Evolutionary conservation across 345 rosid species (phyloP).

Genomic region (Brassica rapa): DNA sequence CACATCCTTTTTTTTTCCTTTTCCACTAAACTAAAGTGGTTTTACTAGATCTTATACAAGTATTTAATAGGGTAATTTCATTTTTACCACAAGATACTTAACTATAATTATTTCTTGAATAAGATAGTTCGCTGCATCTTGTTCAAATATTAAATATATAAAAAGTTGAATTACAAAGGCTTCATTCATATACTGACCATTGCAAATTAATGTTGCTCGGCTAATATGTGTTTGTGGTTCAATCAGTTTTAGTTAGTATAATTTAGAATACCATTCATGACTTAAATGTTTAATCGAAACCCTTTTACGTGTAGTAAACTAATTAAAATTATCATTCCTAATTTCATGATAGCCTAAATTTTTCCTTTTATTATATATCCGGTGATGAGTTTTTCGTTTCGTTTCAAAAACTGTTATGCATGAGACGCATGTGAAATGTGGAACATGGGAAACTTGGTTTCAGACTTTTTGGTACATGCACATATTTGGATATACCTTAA

Average conservation of each 20-base stretch:
- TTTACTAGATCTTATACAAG: neutral
- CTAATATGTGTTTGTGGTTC: neutral
- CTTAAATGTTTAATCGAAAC: neutral
- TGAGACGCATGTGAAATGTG: constrained; percentile 15
- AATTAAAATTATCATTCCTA: neutral
- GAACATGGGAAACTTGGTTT: constrained; percentile 23
- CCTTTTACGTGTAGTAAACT: neutral
- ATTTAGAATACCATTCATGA: neutral
- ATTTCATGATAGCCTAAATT: neutral
- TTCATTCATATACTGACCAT: neutral
- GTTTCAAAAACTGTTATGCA: neutral
- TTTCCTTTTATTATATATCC: neutral
- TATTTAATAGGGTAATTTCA: neutral
- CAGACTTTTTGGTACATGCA: constrained; percentile 23
- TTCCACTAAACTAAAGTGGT: neutral
- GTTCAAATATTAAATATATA: neutral
- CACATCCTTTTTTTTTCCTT: neutral
- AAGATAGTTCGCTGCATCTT: constrained; percentile 14
- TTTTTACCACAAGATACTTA: neutral
- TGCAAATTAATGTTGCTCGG: neutral
- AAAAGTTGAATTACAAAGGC: neutral
- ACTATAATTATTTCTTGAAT: constrained; percentile 9
- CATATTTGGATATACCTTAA: constrained; percentile 21
- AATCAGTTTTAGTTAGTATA: neutral
- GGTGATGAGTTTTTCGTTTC: neutral